Conservation (phyloP, 257 asterid species). For the Ajuga chamaepitys region DNA sequence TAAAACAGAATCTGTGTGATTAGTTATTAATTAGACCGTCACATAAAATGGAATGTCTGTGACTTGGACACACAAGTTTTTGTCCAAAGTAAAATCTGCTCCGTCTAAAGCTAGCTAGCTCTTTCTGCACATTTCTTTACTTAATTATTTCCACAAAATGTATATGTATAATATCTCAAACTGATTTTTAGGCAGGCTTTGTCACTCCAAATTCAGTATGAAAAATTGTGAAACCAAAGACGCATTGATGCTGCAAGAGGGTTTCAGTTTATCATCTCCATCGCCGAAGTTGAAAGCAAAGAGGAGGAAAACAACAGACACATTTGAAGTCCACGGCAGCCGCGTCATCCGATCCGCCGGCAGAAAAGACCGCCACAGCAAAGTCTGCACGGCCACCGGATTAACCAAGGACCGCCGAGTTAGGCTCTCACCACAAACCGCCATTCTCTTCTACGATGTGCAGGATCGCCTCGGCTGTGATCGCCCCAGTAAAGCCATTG, state of each 20-base stretch:
- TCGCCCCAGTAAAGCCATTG: conserved; percentile 57
- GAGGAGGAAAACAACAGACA: conserved; percentile 14
- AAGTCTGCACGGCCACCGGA: conserved; percentile 46
- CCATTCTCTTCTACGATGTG: conserved; percentile 51
- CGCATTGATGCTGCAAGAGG: neutral
- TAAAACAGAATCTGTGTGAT: too few relatives aligned
- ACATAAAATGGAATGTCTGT: too few relatives aligned
- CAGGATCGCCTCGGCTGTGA: conserved; percentile 58
- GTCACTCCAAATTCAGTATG: too few relatives aligned
- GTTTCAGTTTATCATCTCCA: neutral
- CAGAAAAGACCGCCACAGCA: conserved; percentile 51
- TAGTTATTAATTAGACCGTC: too few relatives aligned
- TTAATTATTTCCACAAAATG: too few relatives aligned
- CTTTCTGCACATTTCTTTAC: too few relatives aligned
- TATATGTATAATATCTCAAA: too few relatives aligned
- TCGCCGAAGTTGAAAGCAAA: conserved; percentile 8
- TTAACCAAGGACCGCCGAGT: conserved; percentile 43
- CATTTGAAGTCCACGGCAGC: conserved; percentile 14
- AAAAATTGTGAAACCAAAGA: neutral
- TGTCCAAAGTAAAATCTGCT: too few relatives aligned
- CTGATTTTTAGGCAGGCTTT: too few relatives aligned
- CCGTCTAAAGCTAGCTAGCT: too few relatives aligned
- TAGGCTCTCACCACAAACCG: conserved; percentile 44
- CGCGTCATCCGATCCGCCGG: conserved; percentile 27
- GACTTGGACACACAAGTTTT: too few relatives aligned